Conservation (phyloP, 345 rosid species). For the Theobroma cacao region DNA sequence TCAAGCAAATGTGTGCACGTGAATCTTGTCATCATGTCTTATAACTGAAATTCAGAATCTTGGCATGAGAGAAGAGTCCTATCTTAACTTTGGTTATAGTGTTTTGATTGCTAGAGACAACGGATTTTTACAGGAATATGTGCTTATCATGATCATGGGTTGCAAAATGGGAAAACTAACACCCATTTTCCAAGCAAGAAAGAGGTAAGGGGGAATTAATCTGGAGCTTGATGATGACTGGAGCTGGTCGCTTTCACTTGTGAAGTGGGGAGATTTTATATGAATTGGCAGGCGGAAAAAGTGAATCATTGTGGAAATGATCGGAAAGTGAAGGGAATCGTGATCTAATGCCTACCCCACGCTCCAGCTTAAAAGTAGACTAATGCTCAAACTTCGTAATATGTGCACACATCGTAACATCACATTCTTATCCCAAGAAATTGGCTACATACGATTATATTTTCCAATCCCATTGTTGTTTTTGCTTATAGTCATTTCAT, state of each 20-base stretch:
- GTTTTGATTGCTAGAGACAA: not conserved
- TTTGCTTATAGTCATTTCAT: not conserved
- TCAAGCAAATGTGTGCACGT: not conserved
- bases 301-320: constrained; percentile 1
- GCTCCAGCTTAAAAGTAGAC: constrained; percentile 7
- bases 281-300: not conserved
- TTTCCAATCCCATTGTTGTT: not conserved
- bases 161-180: not conserved
- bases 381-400: not conserved
- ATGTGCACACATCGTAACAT: not conserved
- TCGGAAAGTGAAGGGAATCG: not conserved
- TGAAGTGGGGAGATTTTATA: not conserved
- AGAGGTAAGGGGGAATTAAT: not conserved
- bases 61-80: not conserved
- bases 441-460: not conserved
- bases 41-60: not conserved
- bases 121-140: not conserved
- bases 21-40: not conserved
- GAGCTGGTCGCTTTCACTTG: not conserved
- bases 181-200: not conserved
- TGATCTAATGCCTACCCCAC: constrained; percentile 1
- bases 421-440: not conserved
- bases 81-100: not conserved
- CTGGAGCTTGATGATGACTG: not conserved
- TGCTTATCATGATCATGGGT: not conserved